A percentile compares a stretch with the other conserved stretches of the same genome.
Evolutionary conservation across 768 basidiomycete genomes (phyloP).

Genomic region (Psilocybe sp.): DNA sequence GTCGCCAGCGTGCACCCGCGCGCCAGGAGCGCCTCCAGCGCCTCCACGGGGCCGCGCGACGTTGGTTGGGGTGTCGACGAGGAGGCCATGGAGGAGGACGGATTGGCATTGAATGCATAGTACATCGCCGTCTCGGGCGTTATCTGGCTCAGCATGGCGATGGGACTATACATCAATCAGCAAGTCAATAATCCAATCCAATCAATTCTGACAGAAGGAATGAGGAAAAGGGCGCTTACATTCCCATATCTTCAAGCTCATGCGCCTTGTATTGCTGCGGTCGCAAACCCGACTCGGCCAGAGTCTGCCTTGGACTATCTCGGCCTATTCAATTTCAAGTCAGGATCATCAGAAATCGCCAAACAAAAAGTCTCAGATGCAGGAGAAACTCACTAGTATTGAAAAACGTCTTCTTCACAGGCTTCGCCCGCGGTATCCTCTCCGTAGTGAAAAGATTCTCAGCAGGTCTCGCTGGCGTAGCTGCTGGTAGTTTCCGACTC

Average conservation of each 20-base stretch:
- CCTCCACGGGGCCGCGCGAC: slow-evolving; percentile 50
- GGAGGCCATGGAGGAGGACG: slow-evolving; percentile 23
- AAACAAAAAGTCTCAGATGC: too few relatives aligned
- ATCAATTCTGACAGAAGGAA: too few relatives aligned
- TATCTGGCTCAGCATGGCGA: slow-evolving; percentile 50
- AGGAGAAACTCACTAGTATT: slow-evolving; percentile 37
- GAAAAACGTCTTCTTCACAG: slow-evolving; percentile 30
- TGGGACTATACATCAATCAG: slow-evolving; percentile 43
- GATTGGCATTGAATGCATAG: slow-evolving; percentile 53
- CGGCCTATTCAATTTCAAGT: too few relatives aligned
- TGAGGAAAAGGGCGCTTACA: slow-evolving; percentile 38
- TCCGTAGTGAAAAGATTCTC: slow-evolving; percentile 7
- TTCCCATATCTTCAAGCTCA: slow-evolving; percentile 48
- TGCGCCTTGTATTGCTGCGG: slow-evolving; percentile 44
- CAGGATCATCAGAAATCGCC: too few relatives aligned
- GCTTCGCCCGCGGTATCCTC: neutral
- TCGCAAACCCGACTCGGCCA: slow-evolving; percentile 45
- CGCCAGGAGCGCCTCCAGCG: slow-evolving; percentile 49
- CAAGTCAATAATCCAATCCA: too few relatives aligned
- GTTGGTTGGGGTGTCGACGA: slow-evolving; percentile 11
- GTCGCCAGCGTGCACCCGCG: slow-evolving; percentile 69
- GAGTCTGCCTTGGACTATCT: slow-evolving; percentile 34
- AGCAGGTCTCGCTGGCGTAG: slow-evolving; percentile 11
- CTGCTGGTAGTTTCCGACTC: neutral
- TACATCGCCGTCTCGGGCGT: slow-evolving; percentile 53